These are phyloP conservation scores for Antrodiella citrinella DNA, from an alignment of 768 basidiomycete genomes.

Conservation along the genomic window DNA sequence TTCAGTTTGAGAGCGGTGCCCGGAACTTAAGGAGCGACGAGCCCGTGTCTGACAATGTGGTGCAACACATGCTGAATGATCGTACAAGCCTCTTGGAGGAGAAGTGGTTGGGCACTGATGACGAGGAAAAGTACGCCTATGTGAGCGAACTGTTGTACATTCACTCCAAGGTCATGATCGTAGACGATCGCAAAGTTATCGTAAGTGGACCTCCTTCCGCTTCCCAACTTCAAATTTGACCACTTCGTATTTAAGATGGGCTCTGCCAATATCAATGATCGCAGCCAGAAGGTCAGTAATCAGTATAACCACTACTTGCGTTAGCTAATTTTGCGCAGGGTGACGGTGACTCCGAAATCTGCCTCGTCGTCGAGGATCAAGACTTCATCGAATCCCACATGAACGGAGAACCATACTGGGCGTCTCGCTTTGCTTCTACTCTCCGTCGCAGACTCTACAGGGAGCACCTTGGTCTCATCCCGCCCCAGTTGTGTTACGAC, in stretches of 20 bases:
- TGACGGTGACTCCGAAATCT: slow-evolving; percentile 93
- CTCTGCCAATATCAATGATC: slow-evolving; percentile 88
- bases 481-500: slow-evolving; percentile 50
- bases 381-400: slow-evolving; percentile 70
- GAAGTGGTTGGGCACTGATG: slow-evolving; percentile 74
- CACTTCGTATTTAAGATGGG: slow-evolving; percentile 73
- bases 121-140: slow-evolving; percentile 78
- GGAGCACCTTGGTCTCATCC: slow-evolving; percentile 87
- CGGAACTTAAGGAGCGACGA: slow-evolving; percentile 46
- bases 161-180: slow-evolving; percentile 89
- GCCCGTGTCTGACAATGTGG: slow-evolving; percentile 65
- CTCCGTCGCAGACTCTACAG: slow-evolving; percentile 78
- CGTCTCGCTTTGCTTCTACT: slow-evolving; percentile 73
- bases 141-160: slow-evolving; percentile 79
- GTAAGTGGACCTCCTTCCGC: slow-evolving; percentile 36
- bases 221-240: not conserved
- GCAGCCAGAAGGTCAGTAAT: slow-evolving; percentile 68
- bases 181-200: slow-evolving; percentile 86
- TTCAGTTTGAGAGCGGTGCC: slow-evolving; percentile 64
- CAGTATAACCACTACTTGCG: not conserved
- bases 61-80: slow-evolving; percentile 72
- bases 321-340: slow-evolving; percentile 37
- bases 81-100: slow-evolving; percentile 59
- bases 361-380: slow-evolving; percentile 82
- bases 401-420: slow-evolving; percentile 70